Percentiles rank a stretch among this genome's conserved stretches.
These are phyloP conservation scores for Xylaria bambusicola DNA, from an alignment of 495 filamentous ascomycete species.

Conservation along the genomic window DNA sequence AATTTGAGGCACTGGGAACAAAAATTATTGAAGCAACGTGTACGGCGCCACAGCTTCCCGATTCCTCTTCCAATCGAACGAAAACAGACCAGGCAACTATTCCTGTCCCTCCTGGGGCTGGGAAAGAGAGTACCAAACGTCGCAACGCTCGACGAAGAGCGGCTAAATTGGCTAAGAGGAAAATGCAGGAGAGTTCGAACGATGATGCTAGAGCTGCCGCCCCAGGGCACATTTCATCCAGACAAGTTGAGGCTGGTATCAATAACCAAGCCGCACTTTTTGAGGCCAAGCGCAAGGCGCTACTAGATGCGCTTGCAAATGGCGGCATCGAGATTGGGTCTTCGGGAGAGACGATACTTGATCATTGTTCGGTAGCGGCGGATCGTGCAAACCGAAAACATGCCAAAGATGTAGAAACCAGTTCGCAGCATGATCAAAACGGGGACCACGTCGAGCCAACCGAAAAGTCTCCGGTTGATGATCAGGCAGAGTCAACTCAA, in stretches of 20 bases:
- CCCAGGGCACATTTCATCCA: not conserved
- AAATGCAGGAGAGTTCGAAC: not conserved
- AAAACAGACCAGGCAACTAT: not conserved
- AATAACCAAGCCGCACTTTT: conserved; percentile 27
- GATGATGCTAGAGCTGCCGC: not conserved
- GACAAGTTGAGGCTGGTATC: not conserved
- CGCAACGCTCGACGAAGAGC: conserved; percentile 46
- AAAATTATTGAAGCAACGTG: not conserved
- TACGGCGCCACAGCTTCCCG: not conserved
- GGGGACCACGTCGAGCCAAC: conserved; percentile 2
- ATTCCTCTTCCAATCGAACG: not conserved
- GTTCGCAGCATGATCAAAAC: not conserved
- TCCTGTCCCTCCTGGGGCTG: conserved; percentile 35
- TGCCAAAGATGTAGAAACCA: not conserved
- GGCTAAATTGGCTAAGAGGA: conserved; percentile 27
- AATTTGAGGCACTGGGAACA: not conserved
- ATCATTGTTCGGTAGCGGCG: not conserved
- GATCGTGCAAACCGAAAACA: conserved; percentile 21
- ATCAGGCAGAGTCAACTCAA: conserved; percentile 31
- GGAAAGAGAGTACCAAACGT: conserved; percentile 39
- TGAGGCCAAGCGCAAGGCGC: conserved; percentile 30
- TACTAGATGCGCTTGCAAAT: conserved; percentile 27
- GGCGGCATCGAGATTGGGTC: conserved; percentile 32
- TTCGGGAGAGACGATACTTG: conserved; percentile 16
- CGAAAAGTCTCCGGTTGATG: conserved; percentile 11